Conservation (phyloP, 1,139 yeast species). For the Lodderomyces orthopsilosis region DNA sequence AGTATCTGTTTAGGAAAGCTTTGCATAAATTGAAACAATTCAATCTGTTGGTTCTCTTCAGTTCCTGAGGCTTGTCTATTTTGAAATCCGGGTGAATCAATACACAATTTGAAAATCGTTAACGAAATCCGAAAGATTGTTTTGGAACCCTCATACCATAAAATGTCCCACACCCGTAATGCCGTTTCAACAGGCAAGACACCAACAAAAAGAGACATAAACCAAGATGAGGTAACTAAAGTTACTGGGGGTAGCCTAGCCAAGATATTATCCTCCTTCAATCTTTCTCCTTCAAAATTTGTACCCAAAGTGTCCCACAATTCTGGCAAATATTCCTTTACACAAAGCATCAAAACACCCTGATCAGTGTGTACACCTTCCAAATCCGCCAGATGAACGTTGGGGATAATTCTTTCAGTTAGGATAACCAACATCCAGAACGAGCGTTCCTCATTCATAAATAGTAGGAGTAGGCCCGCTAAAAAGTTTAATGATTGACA, state of each 20-base stretch:
- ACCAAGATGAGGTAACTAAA: slow-evolving; percentile 94
- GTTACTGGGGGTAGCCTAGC: slow-evolving; percentile 85
- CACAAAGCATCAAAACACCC: slow-evolving; percentile 86
- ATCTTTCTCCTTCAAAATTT: slow-evolving; percentile 40
- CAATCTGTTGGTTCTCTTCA: slow-evolving; percentile 66
- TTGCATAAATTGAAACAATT: slow-evolving; percentile 83
- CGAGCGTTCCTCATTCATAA: slow-evolving; percentile 84
- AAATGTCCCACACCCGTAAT: slow-evolving; percentile 88
- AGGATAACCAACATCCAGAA: slow-evolving; percentile 96
- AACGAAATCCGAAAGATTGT: slow-evolving; percentile 80
- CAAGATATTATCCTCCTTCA: slow-evolving; percentile 61
- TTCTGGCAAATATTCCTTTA: slow-evolving; percentile 78
- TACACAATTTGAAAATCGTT: slow-evolving; percentile 76
- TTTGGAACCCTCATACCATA: slow-evolving; percentile 90
- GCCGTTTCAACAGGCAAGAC: slow-evolving; percentile 84
- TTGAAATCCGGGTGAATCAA: slow-evolving; percentile 52
- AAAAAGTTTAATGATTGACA: slow-evolving; percentile 92
- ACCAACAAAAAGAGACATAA: slow-evolving; percentile 92
- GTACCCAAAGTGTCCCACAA: slow-evolving; percentile 62
- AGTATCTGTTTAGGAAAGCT: slow-evolving; percentile 70
- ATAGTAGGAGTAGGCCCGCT: slow-evolving; percentile 77
- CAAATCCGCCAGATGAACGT: slow-evolving; percentile 82
- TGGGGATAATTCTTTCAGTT: slow-evolving; percentile 82
- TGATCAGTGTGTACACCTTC: slow-evolving; percentile 97
- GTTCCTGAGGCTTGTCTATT: slow-evolving; percentile 16